Evolutionary conservation across 257 asterid species (phyloP).

Genomic region (Jasminum sambac): DNA sequence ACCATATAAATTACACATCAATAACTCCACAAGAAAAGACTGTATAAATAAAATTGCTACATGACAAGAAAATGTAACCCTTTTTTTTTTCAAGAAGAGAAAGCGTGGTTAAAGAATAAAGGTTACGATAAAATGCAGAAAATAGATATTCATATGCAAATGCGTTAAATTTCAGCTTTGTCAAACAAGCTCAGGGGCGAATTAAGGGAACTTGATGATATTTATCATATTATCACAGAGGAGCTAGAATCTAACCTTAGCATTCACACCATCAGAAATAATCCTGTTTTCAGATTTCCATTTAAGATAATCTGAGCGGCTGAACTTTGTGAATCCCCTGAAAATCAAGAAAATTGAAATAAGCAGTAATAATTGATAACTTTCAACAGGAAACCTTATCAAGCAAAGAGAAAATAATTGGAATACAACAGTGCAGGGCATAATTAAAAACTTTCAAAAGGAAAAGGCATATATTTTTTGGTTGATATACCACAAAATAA

Average conservation of each 20-base stretch:
- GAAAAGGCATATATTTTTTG: no score
- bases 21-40: not conserved
- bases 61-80: no score
- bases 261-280: constrained; percentile 36
- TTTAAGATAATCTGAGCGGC: constrained; percentile 28
- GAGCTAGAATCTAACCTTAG: constrained; percentile 31
- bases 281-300: constrained; percentile 33
- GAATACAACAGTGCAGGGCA: not conserved
- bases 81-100: no score
- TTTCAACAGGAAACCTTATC: not conserved
- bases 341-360: constrained; percentile 17
- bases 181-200: not conserved
- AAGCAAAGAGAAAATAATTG: not conserved
- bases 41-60: no score
- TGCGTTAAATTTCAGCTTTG: no score
- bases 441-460: no score
- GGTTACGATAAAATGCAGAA: no score
- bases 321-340: constrained; percentile 39
- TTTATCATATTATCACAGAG: not conserved
- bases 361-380: not conserved
- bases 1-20: not conserved
- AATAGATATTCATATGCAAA: no score
- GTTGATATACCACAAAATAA: not conserved
- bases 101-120: no score
- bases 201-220: not conserved